These are phyloP conservation scores for Gryganskiella cystojenkinii DNA, from an alignment of 192 early-diverging fungal species.

Conservation along the genomic window DNA sequence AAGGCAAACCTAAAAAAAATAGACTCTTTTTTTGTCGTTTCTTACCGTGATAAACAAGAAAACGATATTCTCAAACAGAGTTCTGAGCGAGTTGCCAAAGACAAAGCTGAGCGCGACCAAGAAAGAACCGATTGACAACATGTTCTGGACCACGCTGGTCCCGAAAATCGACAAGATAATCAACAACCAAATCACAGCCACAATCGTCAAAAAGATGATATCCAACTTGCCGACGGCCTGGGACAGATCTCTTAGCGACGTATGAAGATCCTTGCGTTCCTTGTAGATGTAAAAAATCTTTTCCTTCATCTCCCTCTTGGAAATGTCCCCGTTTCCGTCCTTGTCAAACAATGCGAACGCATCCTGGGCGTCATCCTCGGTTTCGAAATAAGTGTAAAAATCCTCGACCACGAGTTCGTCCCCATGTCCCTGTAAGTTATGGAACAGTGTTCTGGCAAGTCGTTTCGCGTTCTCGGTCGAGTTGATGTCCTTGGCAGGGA, in stretches of 20 bases:
- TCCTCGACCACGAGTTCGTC: slow-evolving; percentile 76
- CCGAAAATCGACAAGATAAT: slow-evolving; percentile 65
- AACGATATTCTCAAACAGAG: slow-evolving; percentile 84
- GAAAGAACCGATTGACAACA: slow-evolving; percentile 53
- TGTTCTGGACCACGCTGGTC: slow-evolving; percentile 41
- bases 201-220: slow-evolving; percentile 68
- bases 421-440: slow-evolving; percentile 62
- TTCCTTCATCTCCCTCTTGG: slow-evolving; percentile 83
- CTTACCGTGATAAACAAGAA: slow-evolving; percentile 86
- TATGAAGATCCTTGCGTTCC: slow-evolving; percentile 79
- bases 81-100: slow-evolving; percentile 85
- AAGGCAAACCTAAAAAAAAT: not conserved
- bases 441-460: slow-evolving; percentile 69
- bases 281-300: slow-evolving; percentile 83
- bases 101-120: slow-evolving; percentile 86
- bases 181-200: slow-evolving; percentile 65
- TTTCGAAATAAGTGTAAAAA: slow-evolving; percentile 81
- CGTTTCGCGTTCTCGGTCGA: slow-evolving; percentile 66
- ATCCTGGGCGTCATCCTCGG: slow-evolving; percentile 75
- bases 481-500: slow-evolving; percentile 65
- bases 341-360: slow-evolving; percentile 91
- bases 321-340: slow-evolving; percentile 90
- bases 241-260: slow-evolving; percentile 82
- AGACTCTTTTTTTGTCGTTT: too few species aligned
- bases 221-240: slow-evolving; percentile 88